Base-by-base conservation (phyloP, 441 rosid genomes). In the Daphne laureola region DNA sequence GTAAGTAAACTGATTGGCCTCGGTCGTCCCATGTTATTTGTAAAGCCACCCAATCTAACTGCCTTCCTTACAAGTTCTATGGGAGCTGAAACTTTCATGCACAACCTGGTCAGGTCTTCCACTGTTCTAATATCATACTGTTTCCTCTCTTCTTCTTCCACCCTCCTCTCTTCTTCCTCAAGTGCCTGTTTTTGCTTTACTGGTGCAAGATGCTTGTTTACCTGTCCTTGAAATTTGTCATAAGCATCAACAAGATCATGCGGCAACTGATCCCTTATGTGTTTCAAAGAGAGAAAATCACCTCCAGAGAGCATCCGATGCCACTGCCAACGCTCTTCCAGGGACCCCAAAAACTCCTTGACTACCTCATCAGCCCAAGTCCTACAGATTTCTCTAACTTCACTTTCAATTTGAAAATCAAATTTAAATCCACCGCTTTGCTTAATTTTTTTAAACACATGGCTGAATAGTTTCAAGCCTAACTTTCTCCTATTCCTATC, bases 11-110 rank as follows among this genome's bases (percentile, higher is more conserved):
- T 67, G 57, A 90, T 78, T 41, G 97, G 91, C 53, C 91, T 77
- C 12, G 97, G 97, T n/a, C 97, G 82, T 9, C 97, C 97, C 96
- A 84, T 81, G 42, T 61, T 74, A 70, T 90, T 90, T 14, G 97
- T 87, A 67, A 90, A 85, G 36, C 94, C 92, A 42, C 71, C 90
- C 79, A 81, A 65, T 68, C 73, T 90, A 67, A 84, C 81, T 25
- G 87, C 90, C 70, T 85, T 87, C 69, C 86, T 75, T 14, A 90
- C 62, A 49, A 87, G 80, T 63, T 87, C 83, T 31, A 84, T 77
- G 0, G 96, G 97, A 12, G 86, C 94, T 55, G 84, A 78, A 5
- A 87, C 84, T 68, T 83, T 90, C 81, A 87, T 74, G 61, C 82
- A 77, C 51, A 84, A 70, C 81, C 63, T 81, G 3, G 94, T 80